Percentiles rank a stretch among this genome's conserved stretches.
These are phyloP conservation scores for Tetradesmus obliquus DNA, from an alignment of 139 green algal genomes.

Conservation along the genomic window DNA sequence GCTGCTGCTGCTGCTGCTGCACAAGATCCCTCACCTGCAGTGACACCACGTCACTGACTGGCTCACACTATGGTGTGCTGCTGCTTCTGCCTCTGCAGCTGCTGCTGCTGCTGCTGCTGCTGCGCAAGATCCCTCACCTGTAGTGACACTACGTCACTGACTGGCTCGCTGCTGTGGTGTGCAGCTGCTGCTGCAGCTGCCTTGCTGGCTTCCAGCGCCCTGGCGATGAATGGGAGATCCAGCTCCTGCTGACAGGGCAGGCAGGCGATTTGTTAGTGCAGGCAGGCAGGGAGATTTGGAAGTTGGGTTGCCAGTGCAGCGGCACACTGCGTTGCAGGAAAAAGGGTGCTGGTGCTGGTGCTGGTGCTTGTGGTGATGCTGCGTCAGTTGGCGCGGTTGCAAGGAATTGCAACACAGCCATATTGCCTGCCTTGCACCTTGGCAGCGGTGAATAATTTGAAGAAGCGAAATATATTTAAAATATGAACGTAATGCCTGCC, in stretches of 20 bases:
- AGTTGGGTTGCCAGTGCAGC: not conserved
- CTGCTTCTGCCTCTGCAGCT: too few species aligned
- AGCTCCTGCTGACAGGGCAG: slow-evolving; percentile 47
- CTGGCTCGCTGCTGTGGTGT: not conserved
- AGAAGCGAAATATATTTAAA: not conserved
- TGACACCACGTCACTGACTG: too few species aligned
- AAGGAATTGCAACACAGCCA: not conserved
- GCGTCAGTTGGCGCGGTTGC: not conserved
- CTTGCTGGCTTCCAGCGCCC: slow-evolving; percentile 64
- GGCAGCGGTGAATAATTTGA: too few species aligned
- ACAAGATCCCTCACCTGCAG: too few species aligned
- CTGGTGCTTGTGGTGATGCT: not conserved
- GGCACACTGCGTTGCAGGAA: not conserved
- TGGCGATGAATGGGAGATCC: slow-evolving; percentile 62
- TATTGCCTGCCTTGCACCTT: not conserved
- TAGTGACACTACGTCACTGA: slow-evolving; percentile 46
- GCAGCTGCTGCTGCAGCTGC: slow-evolving; percentile 35
- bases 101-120: not conserved
- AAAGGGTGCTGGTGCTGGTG: not conserved
- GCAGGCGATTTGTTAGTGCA: too few species aligned
- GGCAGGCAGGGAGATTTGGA: not conserved
- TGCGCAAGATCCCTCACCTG: not conserved
- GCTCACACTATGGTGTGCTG: too few species aligned
- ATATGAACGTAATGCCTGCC: not conserved
- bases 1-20: too few species aligned